phyloP scores from a whole-genome alignment of 73 alveolate genomes.

The Symbiodinium pilosum region DNA sequence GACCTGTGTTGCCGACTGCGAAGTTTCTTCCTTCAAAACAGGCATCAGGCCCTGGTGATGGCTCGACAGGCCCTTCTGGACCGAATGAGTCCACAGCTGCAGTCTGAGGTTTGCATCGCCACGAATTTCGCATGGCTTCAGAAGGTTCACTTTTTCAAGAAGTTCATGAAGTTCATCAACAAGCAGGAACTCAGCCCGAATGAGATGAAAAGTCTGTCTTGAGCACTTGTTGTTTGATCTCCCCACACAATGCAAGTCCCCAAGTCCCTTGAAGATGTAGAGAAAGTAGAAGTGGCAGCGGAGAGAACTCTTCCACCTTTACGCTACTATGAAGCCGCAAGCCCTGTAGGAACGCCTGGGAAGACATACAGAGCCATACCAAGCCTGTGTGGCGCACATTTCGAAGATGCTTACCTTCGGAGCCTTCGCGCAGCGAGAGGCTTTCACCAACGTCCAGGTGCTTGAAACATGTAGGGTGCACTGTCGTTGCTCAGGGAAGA shows the following conservation, averaged over 20 bases:
- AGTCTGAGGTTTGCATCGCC: slow-evolving; percentile 12
- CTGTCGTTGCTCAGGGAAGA: too few species aligned
- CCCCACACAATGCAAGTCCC: too few species aligned
- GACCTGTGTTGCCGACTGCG: slow-evolving; percentile 59
- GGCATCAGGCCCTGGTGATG: not conserved
- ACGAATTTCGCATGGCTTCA: slow-evolving; percentile 6
- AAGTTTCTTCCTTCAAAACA: slow-evolving; percentile 56
- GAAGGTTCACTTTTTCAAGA: slow-evolving; percentile 35
- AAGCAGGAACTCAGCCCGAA: too few species aligned
- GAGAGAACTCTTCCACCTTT: too few species aligned
- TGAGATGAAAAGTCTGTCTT: too few species aligned
- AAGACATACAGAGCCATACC: not conserved
- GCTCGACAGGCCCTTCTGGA: not conserved
- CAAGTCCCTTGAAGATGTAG: too few species aligned
- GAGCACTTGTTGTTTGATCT: too few species aligned
- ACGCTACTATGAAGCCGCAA: too few species aligned
- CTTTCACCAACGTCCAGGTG: slow-evolving; percentile 64
- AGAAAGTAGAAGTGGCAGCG: too few species aligned
- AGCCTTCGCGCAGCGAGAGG: slow-evolving; percentile 83
- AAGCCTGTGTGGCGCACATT: slow-evolving; percentile 40
- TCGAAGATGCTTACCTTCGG: slow-evolving; percentile 28
- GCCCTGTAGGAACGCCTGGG: too few species aligned
- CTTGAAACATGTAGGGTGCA: not conserved
- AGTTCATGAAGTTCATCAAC: slow-evolving; percentile 42
- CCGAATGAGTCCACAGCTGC: slow-evolving; percentile 55